phyloP scores from a whole-genome alignment of 2,329 filamentous ascomycete genomes.

The Aspergillus uvarum region DNA sequence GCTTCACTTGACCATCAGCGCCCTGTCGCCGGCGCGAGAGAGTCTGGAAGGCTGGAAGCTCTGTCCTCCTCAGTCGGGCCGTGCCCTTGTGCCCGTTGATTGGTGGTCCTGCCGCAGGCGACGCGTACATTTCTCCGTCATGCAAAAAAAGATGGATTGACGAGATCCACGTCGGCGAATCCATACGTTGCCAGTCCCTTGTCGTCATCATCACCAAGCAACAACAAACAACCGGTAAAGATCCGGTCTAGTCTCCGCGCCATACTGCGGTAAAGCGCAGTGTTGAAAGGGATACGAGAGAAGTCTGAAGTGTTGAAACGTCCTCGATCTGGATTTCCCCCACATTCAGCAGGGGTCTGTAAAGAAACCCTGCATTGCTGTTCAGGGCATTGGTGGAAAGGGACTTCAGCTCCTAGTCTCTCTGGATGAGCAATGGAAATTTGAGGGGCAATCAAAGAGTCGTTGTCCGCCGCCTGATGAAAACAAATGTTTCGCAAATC shows the following conservation, averaged over 20 bases:
- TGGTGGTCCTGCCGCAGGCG: background rate
- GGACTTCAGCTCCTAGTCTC: too few species aligned
- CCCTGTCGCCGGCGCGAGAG: background rate
- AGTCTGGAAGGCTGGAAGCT: conserved; percentile 18
- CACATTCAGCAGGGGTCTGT: background rate
- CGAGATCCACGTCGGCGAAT: too few species aligned
- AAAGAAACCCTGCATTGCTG: background rate
- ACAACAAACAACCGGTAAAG: background rate
- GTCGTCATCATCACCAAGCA: background rate
- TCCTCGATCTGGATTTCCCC: background rate
- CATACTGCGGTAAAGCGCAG: background rate
- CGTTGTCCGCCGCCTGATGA: background rate
- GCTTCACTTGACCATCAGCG: background rate
- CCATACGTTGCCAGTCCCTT: background rate
- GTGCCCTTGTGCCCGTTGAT: conserved; percentile 4
- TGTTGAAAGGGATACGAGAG: background rate
- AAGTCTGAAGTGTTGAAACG: background rate
- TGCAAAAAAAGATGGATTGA: too few species aligned
- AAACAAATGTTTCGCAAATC: background rate
- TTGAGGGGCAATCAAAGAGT: background rate
- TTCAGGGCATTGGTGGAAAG: background rate
- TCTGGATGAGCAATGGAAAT: too few species aligned
- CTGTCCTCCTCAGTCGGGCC: conserved; percentile 1
- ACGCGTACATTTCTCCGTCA: conserved; percentile 11
- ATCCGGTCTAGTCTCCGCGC: background rate